These are phyloP conservation scores for Barbarea vulgaris DNA, from an alignment of 345 rosid species.

Conservation along the genomic window DNA sequence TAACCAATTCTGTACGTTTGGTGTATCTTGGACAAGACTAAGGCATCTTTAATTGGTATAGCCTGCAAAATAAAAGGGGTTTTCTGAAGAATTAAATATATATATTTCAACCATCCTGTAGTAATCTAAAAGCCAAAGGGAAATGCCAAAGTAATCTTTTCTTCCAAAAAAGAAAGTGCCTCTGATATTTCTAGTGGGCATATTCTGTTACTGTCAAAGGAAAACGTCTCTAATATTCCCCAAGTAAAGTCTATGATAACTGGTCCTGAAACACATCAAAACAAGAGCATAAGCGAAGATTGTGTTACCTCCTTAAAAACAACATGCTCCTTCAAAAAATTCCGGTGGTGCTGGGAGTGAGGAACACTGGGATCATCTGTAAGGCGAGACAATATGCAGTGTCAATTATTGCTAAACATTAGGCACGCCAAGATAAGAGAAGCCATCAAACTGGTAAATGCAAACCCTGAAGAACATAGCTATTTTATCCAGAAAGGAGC, in stretches of 20 bases:
- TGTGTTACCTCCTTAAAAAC: slow-evolving; percentile 88
- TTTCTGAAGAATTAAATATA: background rate
- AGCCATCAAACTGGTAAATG: background rate
- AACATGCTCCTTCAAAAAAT: slow-evolving; percentile 86
- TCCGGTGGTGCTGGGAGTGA: slow-evolving; percentile 79
- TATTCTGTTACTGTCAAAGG: background rate
- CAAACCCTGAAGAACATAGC: slow-evolving; percentile 18
- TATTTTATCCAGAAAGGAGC: slow-evolving; percentile 5
- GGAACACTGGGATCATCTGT: slow-evolving; percentile 91
- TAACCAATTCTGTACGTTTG: slow-evolving; percentile 97
- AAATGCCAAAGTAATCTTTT: background rate
- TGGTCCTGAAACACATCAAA: slow-evolving; percentile 16
- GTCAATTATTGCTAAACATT: slow-evolving; percentile 19
- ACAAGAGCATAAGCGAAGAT: slow-evolving; percentile 1
- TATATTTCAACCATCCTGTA: slow-evolving; percentile 1
- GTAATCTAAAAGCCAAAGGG: slow-evolving; percentile 6
- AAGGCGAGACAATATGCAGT: slow-evolving; percentile 22
- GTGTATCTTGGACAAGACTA: slow-evolving; percentile 93
- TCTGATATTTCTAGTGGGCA: slow-evolving; percentile 1
- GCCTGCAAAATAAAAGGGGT: slow-evolving; percentile 54
- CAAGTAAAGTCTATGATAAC: background rate
- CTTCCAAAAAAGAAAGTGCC: background rate
- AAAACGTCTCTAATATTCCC: background rate
- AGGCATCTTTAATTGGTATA: slow-evolving; percentile 79
- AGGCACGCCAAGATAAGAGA: slow-evolving; percentile 22